These are phyloP conservation scores for Chloropicon primus DNA, from an alignment of 139 green algal genomes.

Conservation along the genomic window DNA sequence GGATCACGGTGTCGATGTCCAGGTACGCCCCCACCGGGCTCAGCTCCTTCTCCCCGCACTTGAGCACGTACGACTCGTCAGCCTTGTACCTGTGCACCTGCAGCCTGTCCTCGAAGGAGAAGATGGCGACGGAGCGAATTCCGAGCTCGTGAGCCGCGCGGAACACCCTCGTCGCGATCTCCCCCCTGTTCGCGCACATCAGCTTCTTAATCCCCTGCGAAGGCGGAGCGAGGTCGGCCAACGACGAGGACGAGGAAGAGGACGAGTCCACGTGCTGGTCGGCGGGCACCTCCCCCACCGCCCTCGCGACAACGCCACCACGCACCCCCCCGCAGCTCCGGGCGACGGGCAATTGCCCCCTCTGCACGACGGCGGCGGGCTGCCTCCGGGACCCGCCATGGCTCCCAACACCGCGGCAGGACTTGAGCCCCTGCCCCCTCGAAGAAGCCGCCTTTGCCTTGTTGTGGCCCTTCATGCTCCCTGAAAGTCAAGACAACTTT, in stretches of 20 bases:
- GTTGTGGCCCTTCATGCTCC: no score
- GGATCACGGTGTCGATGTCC: conserved; percentile 49
- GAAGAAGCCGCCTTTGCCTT: no score
- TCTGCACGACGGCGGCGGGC: no score
- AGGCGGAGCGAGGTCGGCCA: no score
- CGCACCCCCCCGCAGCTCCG: not conserved
- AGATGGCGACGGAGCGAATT: conserved; percentile 72
- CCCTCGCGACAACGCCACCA: not conserved
- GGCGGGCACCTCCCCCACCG: not conserved
- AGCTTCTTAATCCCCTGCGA: conserved; percentile 66
- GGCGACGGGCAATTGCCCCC: no score
- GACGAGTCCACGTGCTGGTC: not conserved
- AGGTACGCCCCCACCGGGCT: conserved; percentile 71
- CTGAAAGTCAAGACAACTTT: no score
- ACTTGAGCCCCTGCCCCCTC: no score
- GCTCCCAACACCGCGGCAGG: no score
- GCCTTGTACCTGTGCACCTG: conserved; percentile 81
- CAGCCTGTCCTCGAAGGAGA: conserved; percentile 66
- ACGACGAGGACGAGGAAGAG: no score
- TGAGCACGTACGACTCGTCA: conserved; percentile 74
- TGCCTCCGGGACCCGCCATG: no score
- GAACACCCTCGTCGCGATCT: conserved; percentile 95
- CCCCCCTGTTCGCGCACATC: conserved; percentile 81
- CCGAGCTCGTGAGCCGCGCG: conserved; percentile 82
- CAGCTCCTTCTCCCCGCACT: not conserved